Evolutionary conservation across 495 filamentous ascomycete species (phyloP), one percentile per base, ranked within the genome.

Genomic region (Trichoderma asperelloides): DNA sequence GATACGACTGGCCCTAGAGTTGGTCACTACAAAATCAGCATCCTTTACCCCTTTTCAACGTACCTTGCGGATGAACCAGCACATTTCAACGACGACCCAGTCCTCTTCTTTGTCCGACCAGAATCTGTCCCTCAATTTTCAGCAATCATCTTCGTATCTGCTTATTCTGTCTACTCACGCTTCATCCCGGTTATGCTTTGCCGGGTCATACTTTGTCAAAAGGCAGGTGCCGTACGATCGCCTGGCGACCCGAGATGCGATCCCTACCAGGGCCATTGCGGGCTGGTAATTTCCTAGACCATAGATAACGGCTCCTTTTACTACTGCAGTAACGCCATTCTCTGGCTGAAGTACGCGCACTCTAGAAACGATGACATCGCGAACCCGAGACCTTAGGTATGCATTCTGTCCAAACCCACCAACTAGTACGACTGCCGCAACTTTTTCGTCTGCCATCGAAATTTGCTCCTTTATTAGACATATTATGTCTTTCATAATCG

Each of bases 331-430:
- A 70, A 78, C 78, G 9, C 74, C 76, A 68, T 78, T 68, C 25
- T 73, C 67, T 23, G 76, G 74, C 41, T 74, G 71, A 21, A 73
- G 37, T 40, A 80, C 66, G 51, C 72, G 28, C 25, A 72, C 60
- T 15, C 66, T 25, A 39, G 66, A 33, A 15, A 49, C 41, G 28
- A 77, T 67, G 2, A 63, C 23, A 1, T 70, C 66, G 0, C 68
- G 67, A 13, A 80, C 70, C 12, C 69, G 65, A 40, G 75, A 69
- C 55, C 73, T 74, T 4, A 80, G 65, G 62, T 78, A 78, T 4
- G 65, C 70, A 62, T 72, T 82, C 62, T 80, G 73, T 6, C 79
- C 78, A 67, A 81, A 81, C 5, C 78, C 77, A 11, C 79, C 80
- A 13, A 80, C 79, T 12, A 82, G 70, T 9, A 79, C 70, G 1